These are phyloP conservation scores for Phialophora tarda DNA, from an alignment of 2,329 filamentous ascomycete genomes.

Conservation along the genomic window DNA sequence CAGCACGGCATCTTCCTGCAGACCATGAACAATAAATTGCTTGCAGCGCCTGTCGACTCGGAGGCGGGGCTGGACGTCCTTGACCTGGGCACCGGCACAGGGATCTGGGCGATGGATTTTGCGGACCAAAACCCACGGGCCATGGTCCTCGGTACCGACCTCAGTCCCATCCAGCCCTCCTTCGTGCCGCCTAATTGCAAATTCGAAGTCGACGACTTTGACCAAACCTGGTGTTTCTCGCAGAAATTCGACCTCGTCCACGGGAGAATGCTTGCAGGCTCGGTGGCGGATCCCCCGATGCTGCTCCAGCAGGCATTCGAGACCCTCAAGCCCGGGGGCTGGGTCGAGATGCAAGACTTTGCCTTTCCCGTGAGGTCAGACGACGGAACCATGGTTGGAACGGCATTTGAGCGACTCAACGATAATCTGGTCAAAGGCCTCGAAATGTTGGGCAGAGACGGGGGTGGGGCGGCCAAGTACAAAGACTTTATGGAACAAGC, in stretches of 20 bases:
- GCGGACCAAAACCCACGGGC: conserved; percentile 44
- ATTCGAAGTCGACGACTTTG: conserved; percentile 64
- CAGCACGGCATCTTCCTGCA: conserved; percentile 40
- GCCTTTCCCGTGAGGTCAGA: conserved; percentile 31
- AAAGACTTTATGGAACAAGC: conserved; percentile 41
- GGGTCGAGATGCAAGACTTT: conserved; percentile 45
- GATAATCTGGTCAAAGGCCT: conserved; percentile 1
- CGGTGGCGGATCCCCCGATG: conserved; percentile 61
- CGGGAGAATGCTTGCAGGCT: conserved; percentile 62
- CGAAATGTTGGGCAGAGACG: conserved; percentile 38
- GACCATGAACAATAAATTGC: conserved; percentile 45
- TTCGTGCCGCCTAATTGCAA: conserved; percentile 61
- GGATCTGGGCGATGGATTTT: conserved; percentile 35
- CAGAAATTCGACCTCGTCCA: conserved; percentile 67
- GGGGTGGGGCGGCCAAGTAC: conserved; percentile 42
- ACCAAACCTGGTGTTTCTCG: conserved; percentile 61
- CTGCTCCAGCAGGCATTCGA: conserved; percentile 35
- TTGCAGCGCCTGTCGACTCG: conserved; percentile 46
- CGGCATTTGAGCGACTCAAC: conserved; percentile 34
- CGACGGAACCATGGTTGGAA: conserved; percentile 45
- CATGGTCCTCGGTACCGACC: conserved; percentile 37
- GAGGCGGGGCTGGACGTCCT: conserved; percentile 42
- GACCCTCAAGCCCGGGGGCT: conserved; percentile 49
- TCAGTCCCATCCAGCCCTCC: conserved; percentile 40
- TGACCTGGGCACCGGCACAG: conserved; percentile 30